Evolutionary conservation across 73 alveolate genomes (phyloP).

Genomic region (Symbiodinium pilosum): DNA sequence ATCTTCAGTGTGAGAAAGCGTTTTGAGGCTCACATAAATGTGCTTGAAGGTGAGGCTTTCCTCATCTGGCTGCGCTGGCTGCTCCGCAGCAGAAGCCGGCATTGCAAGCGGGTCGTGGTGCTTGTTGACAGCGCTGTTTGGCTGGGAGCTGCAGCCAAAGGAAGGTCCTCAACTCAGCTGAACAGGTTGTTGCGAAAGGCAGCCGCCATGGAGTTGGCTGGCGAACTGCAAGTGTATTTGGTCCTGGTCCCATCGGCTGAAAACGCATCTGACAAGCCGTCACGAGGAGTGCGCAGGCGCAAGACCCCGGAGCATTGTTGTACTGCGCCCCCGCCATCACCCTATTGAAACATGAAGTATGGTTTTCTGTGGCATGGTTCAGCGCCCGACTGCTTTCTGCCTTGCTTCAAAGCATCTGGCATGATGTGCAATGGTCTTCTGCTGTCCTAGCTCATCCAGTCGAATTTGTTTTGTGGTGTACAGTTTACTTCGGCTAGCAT

Average conservation of each 20-base stretch:
- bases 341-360: background rate
- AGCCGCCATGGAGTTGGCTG: conserved; percentile 27
- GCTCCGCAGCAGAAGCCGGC: background rate
- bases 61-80: background rate
- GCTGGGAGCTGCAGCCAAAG: conserved; percentile 19
- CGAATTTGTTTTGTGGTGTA: background rate
- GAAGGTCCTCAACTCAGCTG: background rate
- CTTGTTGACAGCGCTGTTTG: conserved; percentile 37
- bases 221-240: background rate
- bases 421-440: conserved; percentile 29
- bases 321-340: background rate
- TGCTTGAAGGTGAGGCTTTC: conserved; percentile 17
- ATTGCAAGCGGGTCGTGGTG: background rate
- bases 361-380: no score
- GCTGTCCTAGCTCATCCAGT: background rate
- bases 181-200: conserved; percentile 30
- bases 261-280: background rate
- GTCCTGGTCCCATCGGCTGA: background rate
- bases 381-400: background rate
- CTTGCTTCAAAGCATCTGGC: conserved; percentile 22
- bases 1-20: background rate
- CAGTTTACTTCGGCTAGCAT: background rate
- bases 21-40: background rate
- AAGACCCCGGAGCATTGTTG: background rate
- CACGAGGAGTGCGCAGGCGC: conserved; percentile 22